phyloP scores from a whole-genome alignment of 805 yeast genomes.

The Spathaspora gorwiae region DNA sequence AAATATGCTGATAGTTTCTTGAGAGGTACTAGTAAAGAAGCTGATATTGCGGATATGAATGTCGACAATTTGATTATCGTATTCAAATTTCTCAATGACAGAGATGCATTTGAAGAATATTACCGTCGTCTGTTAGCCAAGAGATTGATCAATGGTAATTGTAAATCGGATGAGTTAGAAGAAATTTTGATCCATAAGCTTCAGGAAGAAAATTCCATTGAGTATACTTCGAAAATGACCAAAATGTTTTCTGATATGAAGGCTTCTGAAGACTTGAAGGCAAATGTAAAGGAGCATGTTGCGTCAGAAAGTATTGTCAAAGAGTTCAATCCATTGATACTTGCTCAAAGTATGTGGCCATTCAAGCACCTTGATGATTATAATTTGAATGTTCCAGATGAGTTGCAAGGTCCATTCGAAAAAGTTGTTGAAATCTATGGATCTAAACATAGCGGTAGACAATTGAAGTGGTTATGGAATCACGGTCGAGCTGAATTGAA shows the following conservation, averaged over 20 bases:
- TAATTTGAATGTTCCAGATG: slow-evolving; percentile 57
- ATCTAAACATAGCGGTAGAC: slow-evolving; percentile 77
- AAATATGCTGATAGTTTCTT: slow-evolving; percentile 81
- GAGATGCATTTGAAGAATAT: slow-evolving; percentile 91
- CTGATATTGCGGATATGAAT: slow-evolving; percentile 68
- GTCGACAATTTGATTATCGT: slow-evolving; percentile 82
- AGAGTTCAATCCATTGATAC: slow-evolving; percentile 66
- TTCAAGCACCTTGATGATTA: slow-evolving; percentile 42
- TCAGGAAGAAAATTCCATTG: slow-evolving; percentile 85
- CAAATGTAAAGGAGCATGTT: slow-evolving; percentile 32
- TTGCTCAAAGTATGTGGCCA: slow-evolving; percentile 92
- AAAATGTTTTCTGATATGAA: slow-evolving; percentile 95
- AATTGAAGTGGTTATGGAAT: slow-evolving; percentile 94
- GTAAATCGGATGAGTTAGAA: slow-evolving; percentile 82
- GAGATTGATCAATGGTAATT: slow-evolving; percentile 81
- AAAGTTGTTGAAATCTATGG: slow-evolving; percentile 66
- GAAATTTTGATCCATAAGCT: slow-evolving; percentile 78
- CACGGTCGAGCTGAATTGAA: slow-evolving; percentile 87
- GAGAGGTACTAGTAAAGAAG: slow-evolving; percentile 67
- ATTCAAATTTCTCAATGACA: slow-evolving; percentile 84
- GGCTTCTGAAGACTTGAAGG: slow-evolving; percentile 71
- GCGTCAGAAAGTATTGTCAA: slow-evolving; percentile 23
- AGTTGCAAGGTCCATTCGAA: slow-evolving; percentile 58
- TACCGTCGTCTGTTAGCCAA: slow-evolving; percentile 86
- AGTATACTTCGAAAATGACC: slow-evolving; percentile 88